Percentiles rank a stretch among this genome's conserved stretches.
Evolutionary conservation across 768 basidiomycete species (phyloP).

Genomic region (Lepiota brunneoincarnata): DNA sequence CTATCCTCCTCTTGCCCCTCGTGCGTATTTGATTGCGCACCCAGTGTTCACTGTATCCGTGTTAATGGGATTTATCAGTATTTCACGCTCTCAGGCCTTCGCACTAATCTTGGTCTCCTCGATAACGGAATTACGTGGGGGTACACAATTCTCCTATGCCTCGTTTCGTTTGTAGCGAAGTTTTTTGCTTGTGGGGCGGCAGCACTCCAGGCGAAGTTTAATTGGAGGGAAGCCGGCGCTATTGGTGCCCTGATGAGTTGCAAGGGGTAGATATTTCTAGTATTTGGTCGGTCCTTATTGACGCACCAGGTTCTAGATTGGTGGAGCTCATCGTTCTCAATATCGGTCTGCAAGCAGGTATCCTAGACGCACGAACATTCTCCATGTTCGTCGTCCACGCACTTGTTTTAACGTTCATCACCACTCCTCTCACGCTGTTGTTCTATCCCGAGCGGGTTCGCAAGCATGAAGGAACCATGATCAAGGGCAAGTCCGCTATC

Average conservation of each 20-base stretch:
- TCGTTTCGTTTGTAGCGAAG: slow-evolving; percentile 78
- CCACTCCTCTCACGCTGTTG: slow-evolving; percentile 75
- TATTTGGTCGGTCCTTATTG: not conserved
- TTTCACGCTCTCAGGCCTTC: slow-evolving; percentile 76
- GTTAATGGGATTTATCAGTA: slow-evolving; percentile 41
- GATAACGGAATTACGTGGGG: slow-evolving; percentile 79
- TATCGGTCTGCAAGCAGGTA: slow-evolving; percentile 69
- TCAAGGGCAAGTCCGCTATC: not conserved
- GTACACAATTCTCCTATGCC: slow-evolving; percentile 70
- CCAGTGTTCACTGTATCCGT: not conserved
- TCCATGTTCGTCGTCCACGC: slow-evolving; percentile 89
- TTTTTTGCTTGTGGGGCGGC: slow-evolving; percentile 66
- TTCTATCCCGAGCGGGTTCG: slow-evolving; percentile 75
- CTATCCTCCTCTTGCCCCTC: slow-evolving; percentile 72
- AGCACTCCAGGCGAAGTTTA: slow-evolving; percentile 63
- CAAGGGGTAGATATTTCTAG: slow-evolving; percentile 61
- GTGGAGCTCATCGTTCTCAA: slow-evolving; percentile 94
- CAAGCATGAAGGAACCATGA: slow-evolving; percentile 12
- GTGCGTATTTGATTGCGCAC: slow-evolving; percentile 39
- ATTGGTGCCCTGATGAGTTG: slow-evolving; percentile 89
- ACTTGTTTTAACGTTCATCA: slow-evolving; percentile 75
- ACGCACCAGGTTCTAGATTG: slow-evolving; percentile 32
- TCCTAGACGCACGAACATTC: slow-evolving; percentile 66
- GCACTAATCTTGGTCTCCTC: slow-evolving; percentile 77
- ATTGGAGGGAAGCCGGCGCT: slow-evolving; percentile 73